Evolutionary conservation across 75 land plant species (phyloP).

Genomic region (Cunninghamia lanceolata): DNA sequence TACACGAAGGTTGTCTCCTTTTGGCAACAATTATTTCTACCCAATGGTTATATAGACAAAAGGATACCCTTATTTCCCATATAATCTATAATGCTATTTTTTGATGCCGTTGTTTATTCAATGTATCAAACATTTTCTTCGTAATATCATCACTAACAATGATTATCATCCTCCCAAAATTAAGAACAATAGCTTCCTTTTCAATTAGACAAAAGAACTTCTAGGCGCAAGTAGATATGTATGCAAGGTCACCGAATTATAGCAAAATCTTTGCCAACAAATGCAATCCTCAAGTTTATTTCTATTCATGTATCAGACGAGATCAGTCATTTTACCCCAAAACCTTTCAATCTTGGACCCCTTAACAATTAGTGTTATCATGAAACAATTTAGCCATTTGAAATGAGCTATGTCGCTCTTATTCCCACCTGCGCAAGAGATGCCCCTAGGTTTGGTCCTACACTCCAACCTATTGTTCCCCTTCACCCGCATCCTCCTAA

Average conservation of each 20-base stretch:
- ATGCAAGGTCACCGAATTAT: slow-evolving; percentile 97
- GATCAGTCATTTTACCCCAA: no score
- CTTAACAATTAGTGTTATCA: no score
- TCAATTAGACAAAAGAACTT: slow-evolving; percentile 69
- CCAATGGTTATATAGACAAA: slow-evolving; percentile 92
- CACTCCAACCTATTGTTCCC: no score
- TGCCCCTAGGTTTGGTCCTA: no score
- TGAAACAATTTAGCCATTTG: no score
- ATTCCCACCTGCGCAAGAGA: no score
- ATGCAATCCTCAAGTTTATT: no score
- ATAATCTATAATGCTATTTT: slow-evolving; percentile 91
- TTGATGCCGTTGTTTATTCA: slow-evolving; percentile 98
- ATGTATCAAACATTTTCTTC: slow-evolving; percentile 88
- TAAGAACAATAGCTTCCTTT: slow-evolving; percentile 68
- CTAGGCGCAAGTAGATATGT: slow-evolving; percentile 69
- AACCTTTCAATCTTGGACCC: no score
- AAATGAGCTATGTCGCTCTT: no score
- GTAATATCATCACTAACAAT: slow-evolving; percentile 94
- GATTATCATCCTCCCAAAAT: slow-evolving; percentile 70
- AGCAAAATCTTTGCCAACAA: no score
- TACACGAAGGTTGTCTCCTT: slow-evolving; percentile 84
- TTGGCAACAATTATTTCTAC: slow-evolving; percentile 75
- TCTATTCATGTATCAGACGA: no score
- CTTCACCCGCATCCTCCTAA: no score
- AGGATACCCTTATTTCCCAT: slow-evolving; percentile 78